Evolutionary conservation across 2,329 filamentous ascomycete genomes (phyloP).

Genomic region (Verticillium isaacii): DNA sequence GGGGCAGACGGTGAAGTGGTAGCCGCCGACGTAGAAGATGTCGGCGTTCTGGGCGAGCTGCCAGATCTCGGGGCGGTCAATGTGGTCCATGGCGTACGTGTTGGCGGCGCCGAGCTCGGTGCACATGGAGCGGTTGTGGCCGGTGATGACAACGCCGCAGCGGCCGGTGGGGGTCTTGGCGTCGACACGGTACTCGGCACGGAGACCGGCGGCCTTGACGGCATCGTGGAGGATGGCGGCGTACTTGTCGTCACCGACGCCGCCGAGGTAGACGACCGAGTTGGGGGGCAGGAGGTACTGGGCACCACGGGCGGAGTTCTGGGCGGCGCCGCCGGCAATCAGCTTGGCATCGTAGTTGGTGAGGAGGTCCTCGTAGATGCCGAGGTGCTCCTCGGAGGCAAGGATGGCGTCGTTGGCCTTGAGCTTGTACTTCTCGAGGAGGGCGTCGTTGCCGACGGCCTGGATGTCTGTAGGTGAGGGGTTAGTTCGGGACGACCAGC

Average conservation of each 20-base stretch:
- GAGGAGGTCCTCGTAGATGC: conserved; percentile 88
- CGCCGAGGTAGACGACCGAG: conserved; percentile 89
- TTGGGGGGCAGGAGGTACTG: conserved; percentile 91
- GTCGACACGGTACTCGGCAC: conserved; percentile 93
- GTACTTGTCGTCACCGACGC: conserved; percentile 94
- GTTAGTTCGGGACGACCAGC: background rate
- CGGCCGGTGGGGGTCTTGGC: conserved; percentile 79
- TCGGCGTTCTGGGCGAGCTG: conserved; percentile 82
- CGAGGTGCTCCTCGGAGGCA: conserved; percentile 84
- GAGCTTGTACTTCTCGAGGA: conserved; percentile 87
- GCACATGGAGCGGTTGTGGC: conserved; percentile 89
- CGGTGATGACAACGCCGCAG: conserved; percentile 95
- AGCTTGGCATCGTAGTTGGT: conserved; percentile 90
- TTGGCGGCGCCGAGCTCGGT: conserved; percentile 96
- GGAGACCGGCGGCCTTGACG: conserved; percentile 80
- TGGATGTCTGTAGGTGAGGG: conserved; percentile 69
- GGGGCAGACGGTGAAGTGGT: conserved; percentile 95
- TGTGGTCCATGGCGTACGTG: conserved; percentile 90
- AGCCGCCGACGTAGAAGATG: conserved; percentile 90
- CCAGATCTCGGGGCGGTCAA: conserved; percentile 91
- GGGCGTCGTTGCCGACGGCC: conserved; percentile 72
- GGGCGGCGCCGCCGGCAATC: conserved; percentile 91
- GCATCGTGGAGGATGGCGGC: conserved; percentile 82
- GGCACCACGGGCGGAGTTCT: conserved; percentile 94
- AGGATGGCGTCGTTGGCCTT: conserved; percentile 98